Conservation (phyloP, 1,139 yeast species). For the Starmera stellimalicola region DNA sequence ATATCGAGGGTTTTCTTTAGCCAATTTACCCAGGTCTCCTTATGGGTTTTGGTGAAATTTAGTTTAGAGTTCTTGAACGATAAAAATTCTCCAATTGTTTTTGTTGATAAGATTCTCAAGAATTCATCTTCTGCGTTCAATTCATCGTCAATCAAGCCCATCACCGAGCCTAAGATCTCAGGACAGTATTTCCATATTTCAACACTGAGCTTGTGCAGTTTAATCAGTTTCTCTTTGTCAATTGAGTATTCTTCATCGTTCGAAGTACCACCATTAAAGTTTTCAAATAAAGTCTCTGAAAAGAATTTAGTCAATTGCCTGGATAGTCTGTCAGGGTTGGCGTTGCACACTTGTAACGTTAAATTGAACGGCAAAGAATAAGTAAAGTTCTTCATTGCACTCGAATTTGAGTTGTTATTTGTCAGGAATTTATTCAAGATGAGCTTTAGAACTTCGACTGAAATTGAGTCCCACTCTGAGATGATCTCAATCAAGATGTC, state of each 20-base stretch:
- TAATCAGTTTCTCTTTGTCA: constrained; percentile 37
- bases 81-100: constrained; percentile 61
- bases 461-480: constrained; percentile 64
- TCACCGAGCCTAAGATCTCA: constrained; percentile 59
- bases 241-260: constrained; percentile 9
- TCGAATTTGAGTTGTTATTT: constrained; percentile 19
- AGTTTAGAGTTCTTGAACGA: constrained; percentile 35
- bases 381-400: constrained; percentile 22
- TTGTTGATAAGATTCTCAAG: constrained; percentile 61
- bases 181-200: constrained; percentile 78
- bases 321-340: constrained; percentile 67
- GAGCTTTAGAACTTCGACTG: constrained; percentile 50
- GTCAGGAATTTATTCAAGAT: constrained; percentile 38
- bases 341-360: constrained; percentile 59
- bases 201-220: constrained; percentile 53
- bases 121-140: constrained; percentile 60
- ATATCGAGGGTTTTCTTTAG: constrained; percentile 64
- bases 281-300: constrained; percentile 60
- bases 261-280: constrained; percentile 13
- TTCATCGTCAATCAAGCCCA: constrained; percentile 78
- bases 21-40: constrained; percentile 64
- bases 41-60: constrained; percentile 52
- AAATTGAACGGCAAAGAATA: constrained; percentile 55
- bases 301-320: constrained; percentile 73
- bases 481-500: constrained; percentile 71